Evolutionary conservation across 129 eudicot species (phyloP).

Genomic region (Flaveria ramosissima): DNA sequence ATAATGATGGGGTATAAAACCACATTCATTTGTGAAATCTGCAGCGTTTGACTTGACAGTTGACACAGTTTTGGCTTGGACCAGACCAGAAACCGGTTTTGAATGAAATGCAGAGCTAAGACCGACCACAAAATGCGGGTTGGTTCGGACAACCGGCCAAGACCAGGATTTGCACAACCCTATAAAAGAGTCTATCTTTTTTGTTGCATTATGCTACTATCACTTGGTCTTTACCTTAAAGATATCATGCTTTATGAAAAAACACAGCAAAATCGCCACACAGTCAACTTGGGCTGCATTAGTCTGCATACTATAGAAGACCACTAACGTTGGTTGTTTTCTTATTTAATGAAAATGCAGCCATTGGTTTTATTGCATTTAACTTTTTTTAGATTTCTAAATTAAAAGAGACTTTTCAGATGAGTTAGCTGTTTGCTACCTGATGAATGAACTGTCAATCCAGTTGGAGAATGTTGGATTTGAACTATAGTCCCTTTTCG

Average conservation of each 20-base stretch:
- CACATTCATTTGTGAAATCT: not conserved
- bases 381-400: not conserved
- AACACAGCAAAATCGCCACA: not conserved
- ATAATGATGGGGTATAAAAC: not conserved
- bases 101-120: not conserved
- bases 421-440: constrained; percentile 40
- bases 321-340: not conserved
- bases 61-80: not conserved
- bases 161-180: not conserved
- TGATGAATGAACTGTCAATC: constrained; percentile 66
- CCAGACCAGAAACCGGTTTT: not conserved
- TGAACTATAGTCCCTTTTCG: constrained; percentile 45
- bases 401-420: not conserved
- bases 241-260: not conserved
- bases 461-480: constrained; percentile 75
- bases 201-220: not conserved
- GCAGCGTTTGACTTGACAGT: not conserved
- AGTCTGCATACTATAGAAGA: not conserved
- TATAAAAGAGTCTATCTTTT: not conserved
- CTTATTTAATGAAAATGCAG: not conserved
- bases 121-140: not conserved
- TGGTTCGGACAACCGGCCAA: no score
- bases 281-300: not conserved
- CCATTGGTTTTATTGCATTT: not conserved
- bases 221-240: not conserved